phyloP scores from a whole-genome alignment of 148 eudicot species.

The Heliamphora exappendiculata region DNA sequence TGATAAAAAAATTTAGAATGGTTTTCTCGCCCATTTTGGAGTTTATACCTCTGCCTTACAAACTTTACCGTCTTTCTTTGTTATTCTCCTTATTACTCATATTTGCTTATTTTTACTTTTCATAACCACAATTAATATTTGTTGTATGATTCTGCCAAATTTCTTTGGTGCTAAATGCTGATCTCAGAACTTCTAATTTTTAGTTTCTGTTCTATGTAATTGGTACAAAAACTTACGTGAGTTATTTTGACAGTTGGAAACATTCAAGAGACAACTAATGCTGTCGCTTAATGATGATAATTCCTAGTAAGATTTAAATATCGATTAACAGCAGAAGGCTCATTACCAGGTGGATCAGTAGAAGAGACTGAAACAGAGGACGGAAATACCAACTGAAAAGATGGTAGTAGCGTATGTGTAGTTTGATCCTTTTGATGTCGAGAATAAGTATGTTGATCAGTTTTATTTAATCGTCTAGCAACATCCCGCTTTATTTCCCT shows the following conservation, averaged over 20 bases:
- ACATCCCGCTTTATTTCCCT: too few species aligned
- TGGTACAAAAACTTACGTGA: constrained; percentile 2
- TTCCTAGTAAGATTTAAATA: constrained; percentile 45
- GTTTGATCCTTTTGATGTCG: too few species aligned
- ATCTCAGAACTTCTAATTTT: not conserved
- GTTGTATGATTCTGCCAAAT: constrained; percentile 8
- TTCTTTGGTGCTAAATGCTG: not conserved
- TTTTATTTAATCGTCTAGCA: too few species aligned
- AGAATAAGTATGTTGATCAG: too few species aligned
- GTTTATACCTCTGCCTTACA: not conserved
- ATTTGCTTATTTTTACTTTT: not conserved
- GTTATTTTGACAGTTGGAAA: constrained; percentile 66
- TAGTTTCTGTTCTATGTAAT: not conserved
- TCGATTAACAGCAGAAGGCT: too few species aligned
- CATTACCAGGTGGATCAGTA: too few species aligned
- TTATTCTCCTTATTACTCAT: not conserved
- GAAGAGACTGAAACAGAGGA: too few species aligned
- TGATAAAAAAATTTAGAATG: too few species aligned
- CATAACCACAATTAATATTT: not conserved
- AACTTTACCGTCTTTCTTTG: not conserved
- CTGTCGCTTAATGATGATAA: constrained; percentile 74
- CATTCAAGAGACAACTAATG: constrained; percentile 90
- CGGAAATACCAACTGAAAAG: too few species aligned
- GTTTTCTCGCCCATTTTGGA: not conserved
- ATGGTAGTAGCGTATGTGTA: too few species aligned